These are phyloP conservation scores for Neurospora intermedia DNA, from an alignment of 495 filamentous ascomycete species.

Conservation along the genomic window DNA sequence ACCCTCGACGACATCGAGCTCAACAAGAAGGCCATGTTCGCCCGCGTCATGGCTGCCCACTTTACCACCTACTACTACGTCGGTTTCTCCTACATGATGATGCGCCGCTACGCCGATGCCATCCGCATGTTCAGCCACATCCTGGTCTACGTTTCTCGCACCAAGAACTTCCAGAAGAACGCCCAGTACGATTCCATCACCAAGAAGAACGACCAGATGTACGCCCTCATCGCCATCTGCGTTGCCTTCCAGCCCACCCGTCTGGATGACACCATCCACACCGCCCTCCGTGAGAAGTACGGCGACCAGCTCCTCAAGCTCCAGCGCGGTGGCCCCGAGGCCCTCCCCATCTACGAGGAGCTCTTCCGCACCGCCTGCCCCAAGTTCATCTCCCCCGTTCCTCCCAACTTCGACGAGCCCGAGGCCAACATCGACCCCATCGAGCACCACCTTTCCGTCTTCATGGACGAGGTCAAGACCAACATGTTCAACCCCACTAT, in stretches of 20 bases:
- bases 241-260: constrained; percentile 94
- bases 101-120: constrained; percentile 96
- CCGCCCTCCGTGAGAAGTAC: constrained; percentile 94
- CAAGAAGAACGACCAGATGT: constrained; percentile 99
- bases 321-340: constrained; percentile 89
- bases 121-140: constrained; percentile 99
- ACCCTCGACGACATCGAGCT: constrained; percentile 98
- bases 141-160: constrained; percentile 94
- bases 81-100: constrained; percentile 99
- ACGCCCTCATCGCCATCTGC: constrained; percentile 95
- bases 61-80: constrained; percentile 99
- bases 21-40: constrained; percentile 99
- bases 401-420: constrained; percentile 93
- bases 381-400: constrained; percentile 97
- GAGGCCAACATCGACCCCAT: constrained; percentile 90
- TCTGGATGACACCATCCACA: constrained; percentile 98
- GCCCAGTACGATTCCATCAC: constrained; percentile 94
- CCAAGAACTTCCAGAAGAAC: constrained; percentile 99
- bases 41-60: constrained; percentile 97
- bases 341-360: constrained; percentile 92
- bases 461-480: constrained; percentile 98
- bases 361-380: constrained; percentile 92
- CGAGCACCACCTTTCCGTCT: constrained; percentile 91
- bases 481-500: constrained; percentile 94
- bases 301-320: constrained; percentile 92